Conservation (phyloP, 495 filamentous ascomycete genomes). For the Recurvomyces mirabilis region DNA sequence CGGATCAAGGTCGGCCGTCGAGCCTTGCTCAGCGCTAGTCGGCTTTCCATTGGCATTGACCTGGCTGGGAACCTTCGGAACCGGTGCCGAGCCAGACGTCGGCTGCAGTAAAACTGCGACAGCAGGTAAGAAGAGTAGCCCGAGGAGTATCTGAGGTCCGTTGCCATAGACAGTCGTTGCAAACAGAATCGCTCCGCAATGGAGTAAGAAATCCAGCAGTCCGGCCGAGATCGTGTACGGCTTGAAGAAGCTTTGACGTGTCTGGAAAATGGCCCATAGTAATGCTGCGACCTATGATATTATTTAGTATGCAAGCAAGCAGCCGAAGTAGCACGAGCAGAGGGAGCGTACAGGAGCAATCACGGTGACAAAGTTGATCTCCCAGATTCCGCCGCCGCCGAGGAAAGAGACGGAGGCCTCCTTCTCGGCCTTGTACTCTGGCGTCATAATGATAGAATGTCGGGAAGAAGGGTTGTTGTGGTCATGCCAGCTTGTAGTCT, state of each 20-base stretch:
- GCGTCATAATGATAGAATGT: slow-evolving; percentile 36
- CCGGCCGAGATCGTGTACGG: slow-evolving; percentile 57
- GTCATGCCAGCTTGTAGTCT: too few species aligned
- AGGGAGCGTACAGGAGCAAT: slow-evolving; percentile 68
- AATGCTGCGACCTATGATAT: slow-evolving; percentile 57
- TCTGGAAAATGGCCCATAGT: slow-evolving; percentile 83
- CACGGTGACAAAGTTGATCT: slow-evolving; percentile 77
- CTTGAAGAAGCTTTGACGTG: slow-evolving; percentile 73
- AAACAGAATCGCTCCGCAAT: slow-evolving; percentile 68
- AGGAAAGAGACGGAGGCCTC: slow-evolving; percentile 92
- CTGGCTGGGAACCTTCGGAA: slow-evolving; percentile 15
- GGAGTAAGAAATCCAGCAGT: slow-evolving; percentile 73
- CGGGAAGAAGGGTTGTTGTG: not conserved
- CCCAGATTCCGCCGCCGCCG: slow-evolving; percentile 67
- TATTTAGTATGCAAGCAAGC: too few species aligned
- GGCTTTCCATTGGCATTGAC: slow-evolving; percentile 5
- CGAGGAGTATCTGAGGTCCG: slow-evolving; percentile 60
- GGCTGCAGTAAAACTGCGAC: slow-evolving; percentile 35
- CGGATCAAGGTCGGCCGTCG: slow-evolving; percentile 29
- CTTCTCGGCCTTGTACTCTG: slow-evolving; percentile 76
- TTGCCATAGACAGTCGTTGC: slow-evolving; percentile 78
- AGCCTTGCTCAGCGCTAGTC: slow-evolving; percentile 1
- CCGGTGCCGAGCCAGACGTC: not conserved
- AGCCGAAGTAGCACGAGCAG: too few species aligned
- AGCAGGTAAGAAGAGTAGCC: slow-evolving; percentile 62